Conservation (phyloP, 495 filamentous ascomycete species). For the Talaromyces ruber region DNA sequence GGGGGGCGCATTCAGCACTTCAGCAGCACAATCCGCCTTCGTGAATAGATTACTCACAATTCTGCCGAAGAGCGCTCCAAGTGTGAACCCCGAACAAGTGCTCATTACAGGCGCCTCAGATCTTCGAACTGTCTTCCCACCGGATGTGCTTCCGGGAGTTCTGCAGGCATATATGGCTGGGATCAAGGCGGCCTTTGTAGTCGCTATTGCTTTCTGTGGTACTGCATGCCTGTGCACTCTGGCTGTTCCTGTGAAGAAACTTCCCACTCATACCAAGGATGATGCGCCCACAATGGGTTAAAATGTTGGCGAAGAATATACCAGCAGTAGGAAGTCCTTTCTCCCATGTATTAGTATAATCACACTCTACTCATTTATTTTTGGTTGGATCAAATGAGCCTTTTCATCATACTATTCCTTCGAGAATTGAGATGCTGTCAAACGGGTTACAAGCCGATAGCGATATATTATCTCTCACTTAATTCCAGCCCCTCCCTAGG, state of each 20-base stretch:
- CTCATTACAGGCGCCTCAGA: conserved; percentile 37
- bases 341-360: background rate
- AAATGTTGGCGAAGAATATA: background rate
- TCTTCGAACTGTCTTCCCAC: conserved; percentile 30
- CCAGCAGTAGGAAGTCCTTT: background rate
- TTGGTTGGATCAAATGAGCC: background rate
- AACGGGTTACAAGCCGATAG: no score
- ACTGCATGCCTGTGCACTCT: background rate
- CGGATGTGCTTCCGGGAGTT: conserved; percentile 37
- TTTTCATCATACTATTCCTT: no score
- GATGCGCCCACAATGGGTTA: background rate
- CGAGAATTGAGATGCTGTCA: no score
- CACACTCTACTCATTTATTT: background rate
- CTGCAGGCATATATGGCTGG: conserved; percentile 47
- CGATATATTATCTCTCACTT: no score
- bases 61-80: conserved; percentile 17
- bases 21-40: conserved; percentile 34
- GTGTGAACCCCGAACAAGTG: conserved; percentile 25
- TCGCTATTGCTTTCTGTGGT: background rate
- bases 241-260: background rate
- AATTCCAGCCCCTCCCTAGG: background rate
- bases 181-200: conserved; percentile 24
- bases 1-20: conserved; percentile 33
- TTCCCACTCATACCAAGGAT: background rate
- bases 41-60: conserved; percentile 20